These are phyloP conservation scores for Brassica nigra DNA, from an alignment of 345 rosid species.

Conservation along the genomic window DNA sequence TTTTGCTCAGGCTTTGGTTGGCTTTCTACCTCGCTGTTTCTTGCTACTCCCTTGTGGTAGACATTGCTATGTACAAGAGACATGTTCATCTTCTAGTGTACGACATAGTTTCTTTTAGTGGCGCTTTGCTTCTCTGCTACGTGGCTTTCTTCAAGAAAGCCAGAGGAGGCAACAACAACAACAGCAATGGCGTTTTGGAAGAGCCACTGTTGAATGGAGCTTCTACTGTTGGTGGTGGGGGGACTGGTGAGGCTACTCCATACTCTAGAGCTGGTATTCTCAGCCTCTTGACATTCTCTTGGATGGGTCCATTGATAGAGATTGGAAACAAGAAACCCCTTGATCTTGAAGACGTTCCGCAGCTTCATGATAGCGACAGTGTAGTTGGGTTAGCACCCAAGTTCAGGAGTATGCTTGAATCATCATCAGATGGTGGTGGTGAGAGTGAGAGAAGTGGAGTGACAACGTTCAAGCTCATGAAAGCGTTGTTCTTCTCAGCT, in stretches of 20 bases:
- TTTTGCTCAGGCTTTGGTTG: slow-evolving; percentile 73
- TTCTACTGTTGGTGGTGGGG: slow-evolving; percentile 10
- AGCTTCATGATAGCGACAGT: slow-evolving; percentile 43
- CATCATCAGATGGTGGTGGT: slow-evolving; percentile 23
- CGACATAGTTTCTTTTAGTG: slow-evolving; percentile 45
- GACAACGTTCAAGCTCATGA: slow-evolving; percentile 43
- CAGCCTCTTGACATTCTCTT: slow-evolving; percentile 48
- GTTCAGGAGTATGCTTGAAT: slow-evolving; percentile 42
- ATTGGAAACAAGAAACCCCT: slow-evolving; percentile 48
- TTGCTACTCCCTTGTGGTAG: slow-evolving; percentile 62
- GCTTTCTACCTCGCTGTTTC: slow-evolving; percentile 57
- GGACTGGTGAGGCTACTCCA: slow-evolving; percentile 37
- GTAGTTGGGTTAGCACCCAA: slow-evolving; percentile 27
- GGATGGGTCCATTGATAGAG: slow-evolving; percentile 47
- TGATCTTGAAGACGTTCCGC: slow-evolving; percentile 52
- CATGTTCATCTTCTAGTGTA: slow-evolving; percentile 19
- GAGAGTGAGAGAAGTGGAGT: slow-evolving; percentile 20
- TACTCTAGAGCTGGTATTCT: slow-evolving; percentile 49
- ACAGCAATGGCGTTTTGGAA: slow-evolving; percentile 37
- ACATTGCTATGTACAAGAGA: slow-evolving; percentile 21
- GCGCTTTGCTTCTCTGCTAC: slow-evolving; percentile 45
- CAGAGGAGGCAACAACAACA: neutral
- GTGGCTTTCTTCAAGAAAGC: neutral
- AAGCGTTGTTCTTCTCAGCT: slow-evolving; percentile 40
- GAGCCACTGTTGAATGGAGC: slow-evolving; percentile 48